Evolutionary conservation across 2,329 filamentous ascomycete species (phyloP).

Genomic region (Arthrobotrys megalospora): DNA sequence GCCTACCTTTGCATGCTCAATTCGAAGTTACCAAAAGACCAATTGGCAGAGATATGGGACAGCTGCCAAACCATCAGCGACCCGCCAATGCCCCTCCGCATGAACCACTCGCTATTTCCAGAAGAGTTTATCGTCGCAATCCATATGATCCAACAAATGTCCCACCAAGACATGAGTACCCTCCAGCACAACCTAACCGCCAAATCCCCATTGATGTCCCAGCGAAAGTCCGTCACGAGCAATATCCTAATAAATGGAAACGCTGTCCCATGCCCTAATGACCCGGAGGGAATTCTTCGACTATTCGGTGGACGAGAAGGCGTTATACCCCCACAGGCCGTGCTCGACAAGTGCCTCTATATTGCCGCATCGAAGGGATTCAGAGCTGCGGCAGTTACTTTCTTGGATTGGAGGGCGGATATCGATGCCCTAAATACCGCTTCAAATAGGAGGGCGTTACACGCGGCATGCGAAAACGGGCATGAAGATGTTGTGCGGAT

Average conservation of each 20-base stretch:
- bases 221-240: conserved; percentile 51
- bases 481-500: conserved; percentile 64
- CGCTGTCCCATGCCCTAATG: conserved; percentile 47
- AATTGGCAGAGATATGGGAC: conserved; percentile 58
- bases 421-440: conserved; percentile 47
- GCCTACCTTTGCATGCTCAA: conserved; percentile 54
- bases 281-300: conserved; percentile 42
- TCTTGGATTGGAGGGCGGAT: conserved; percentile 59
- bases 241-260: conserved; percentile 49
- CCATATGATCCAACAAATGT: conserved; percentile 39
- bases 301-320: conserved; percentile 50
- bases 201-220: conserved; percentile 52
- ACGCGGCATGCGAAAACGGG: conserved; percentile 65
- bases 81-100: conserved; percentile 48
- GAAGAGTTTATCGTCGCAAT: conserved; percentile 57
- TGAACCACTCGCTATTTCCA: conserved; percentile 52
- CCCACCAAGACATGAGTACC: conserved; percentile 42
- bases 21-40: conserved; percentile 54
- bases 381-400: conserved; percentile 41
- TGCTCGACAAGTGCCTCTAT: conserved; percentile 61
- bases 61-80: conserved; percentile 54
- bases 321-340: conserved; percentile 34
- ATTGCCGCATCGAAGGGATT: conserved; percentile 58
- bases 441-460: conserved; percentile 64
- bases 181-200: conserved; percentile 52